Base-by-base conservation (phyloP, 2,329 filamentous ascomycete species). In the Zalaria sp. region DNA sequence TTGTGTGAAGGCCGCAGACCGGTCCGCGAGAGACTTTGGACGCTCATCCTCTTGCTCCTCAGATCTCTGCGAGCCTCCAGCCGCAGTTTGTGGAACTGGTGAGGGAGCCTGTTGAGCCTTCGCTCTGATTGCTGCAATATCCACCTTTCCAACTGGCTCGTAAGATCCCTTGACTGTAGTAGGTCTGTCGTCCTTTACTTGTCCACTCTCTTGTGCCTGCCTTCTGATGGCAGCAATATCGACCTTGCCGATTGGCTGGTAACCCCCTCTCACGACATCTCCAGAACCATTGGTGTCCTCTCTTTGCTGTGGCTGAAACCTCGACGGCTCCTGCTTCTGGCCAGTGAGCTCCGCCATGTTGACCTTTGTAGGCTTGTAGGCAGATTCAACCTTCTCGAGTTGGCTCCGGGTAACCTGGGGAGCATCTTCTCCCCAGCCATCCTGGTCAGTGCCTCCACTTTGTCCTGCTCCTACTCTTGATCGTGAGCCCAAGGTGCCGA, bases 241-340 rank as follows among this genome's bases (percentile, higher is more conserved):
- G n/a, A 98, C 83, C 66, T 95, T 96, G 43, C 91, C 91, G 52
- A 98, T 69, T 18, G 91, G 91, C 59, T 95, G 86, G 62, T 98
- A 98, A 10, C 74, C 81, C 36, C 91, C 91, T 55, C 67, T 83
- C 40, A 96, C 78, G 18, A 95, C 75, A 56, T 87, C 81, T 7
- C 64, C 58, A 25, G 56, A 53, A 25, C 62, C 56, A 38, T 60
- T 58, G 36, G 75, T 37, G 73, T 55, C 40, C 60, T 58, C 34
- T 65, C 43, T 36, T 26, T 35, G 53, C 27, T 69, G 59, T 41
- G 67, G 61, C 41, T 71, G 67, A 55, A 74, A 76, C 49, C 74
- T 65, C n/a, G 81, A 77, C 7, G 80, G 69, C 48, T 83, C 73
- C 51, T 72, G 73, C 48, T 77, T 79, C 58, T 86, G 81, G 45